Percentiles rank a stretch among this genome's conserved stretches.
Evolutionary conservation across 352 stramenopile genomes (phyloP).

Genomic region (Ophiocytium majus): DNA sequence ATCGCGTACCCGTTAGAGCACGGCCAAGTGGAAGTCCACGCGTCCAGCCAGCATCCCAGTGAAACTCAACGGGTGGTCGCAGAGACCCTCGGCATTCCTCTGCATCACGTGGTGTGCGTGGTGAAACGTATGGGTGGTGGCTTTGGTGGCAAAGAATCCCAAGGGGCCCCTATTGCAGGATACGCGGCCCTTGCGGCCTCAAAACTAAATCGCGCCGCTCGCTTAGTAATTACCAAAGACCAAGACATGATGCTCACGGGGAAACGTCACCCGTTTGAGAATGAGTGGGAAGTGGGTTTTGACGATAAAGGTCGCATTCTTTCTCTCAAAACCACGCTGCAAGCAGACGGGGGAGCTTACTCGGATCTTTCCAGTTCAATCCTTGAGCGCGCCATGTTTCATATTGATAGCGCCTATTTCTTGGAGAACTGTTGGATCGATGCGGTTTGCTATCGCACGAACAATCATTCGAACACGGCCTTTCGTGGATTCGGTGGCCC

Average conservation of each 20-base stretch:
- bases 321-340: neutral
- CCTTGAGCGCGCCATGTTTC: slow-evolving; percentile 11
- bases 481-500: slow-evolving; percentile 9
- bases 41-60: slow-evolving; percentile 12
- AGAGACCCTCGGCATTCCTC: neutral
- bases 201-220: slow-evolving; percentile 2
- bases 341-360: neutral
- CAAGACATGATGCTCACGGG: slow-evolving; percentile 9
- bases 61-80: slow-evolving; percentile 5
- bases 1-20: slow-evolving; percentile 7
- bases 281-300: slow-evolving; percentile 9
- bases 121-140: slow-evolving; percentile 10
- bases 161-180: neutral
- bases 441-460: slow-evolving; percentile 8
- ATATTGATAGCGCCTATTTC: slow-evolving; percentile 4
- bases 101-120: neutral
- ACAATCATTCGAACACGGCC: slow-evolving; percentile 14
- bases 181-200: neutral
- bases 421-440: slow-evolving; percentile 10
- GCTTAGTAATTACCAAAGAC: slow-evolving; percentile 12
- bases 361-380: neutral
- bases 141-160: slow-evolving; percentile 3
- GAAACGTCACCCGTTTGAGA: slow-evolving; percentile 8
- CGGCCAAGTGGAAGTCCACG: neutral
- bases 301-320: slow-evolving; percentile 9